Base-by-base conservation (phyloP, 345 rosid species). In the Hibiscus syriacus region DNA sequence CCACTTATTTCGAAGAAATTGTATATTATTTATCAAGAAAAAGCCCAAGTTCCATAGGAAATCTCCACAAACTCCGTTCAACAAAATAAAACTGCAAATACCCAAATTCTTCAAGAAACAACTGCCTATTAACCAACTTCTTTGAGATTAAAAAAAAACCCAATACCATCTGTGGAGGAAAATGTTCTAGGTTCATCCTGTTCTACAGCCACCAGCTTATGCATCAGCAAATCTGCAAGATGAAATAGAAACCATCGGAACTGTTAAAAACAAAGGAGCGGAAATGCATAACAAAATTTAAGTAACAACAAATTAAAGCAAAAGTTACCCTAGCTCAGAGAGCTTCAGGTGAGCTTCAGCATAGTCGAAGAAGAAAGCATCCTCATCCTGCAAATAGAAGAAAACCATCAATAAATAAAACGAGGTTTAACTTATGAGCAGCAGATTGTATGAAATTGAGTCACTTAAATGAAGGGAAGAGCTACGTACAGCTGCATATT, bases 281-380 rank as follows among this genome's bases (percentile, higher is more conserved):
- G 30, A 4, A 22, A 2, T 13, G 14, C 3, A 27, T 3, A 1
- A n/a, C n/a, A 3, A 2, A 3, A 25, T 10, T 38, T 12, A 32
- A 2, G 23, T 16, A 11, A 32, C 1, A 2, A 2, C 34, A 34
- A 9, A 32, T 16, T 34, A 25, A 26, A 4, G 6, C n/a, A 12
- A 2, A 27, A 9, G 6, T 75, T 86, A 93, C 99, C 99, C 99
- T 6, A 94, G 92, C 85, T 94, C 99, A 0, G 99, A 91, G 66
- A 94, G 96, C 85, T 82, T 91, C 74, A 87, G 29, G 73, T 89
- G 98, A 12, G 98, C 85, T 63, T 86, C 98, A 0, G 93, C 46
- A 41, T 91, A 94, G 71, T 94, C 99, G 3, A 63, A 89, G 55
- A 91, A 94, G 76, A 94, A 94, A 16, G 90, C 93, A 17, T 94